phyloP scores from a whole-genome alignment of 2,329 filamentous ascomycete genomes.

The Thielaviopsis cerberus region DNA sequence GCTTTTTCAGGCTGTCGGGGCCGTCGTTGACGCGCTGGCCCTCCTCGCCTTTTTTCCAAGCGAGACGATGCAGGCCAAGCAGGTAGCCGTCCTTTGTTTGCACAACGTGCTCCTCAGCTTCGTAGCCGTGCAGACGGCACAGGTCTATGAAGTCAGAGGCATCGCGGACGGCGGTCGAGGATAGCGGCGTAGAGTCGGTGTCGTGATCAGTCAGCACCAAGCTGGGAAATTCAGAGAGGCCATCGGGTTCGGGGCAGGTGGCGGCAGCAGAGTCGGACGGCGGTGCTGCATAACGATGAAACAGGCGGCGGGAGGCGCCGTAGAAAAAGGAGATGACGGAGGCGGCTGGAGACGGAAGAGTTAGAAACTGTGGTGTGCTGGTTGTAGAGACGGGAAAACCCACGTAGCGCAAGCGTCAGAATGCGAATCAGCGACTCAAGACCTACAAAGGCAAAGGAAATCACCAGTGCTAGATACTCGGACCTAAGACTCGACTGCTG shows the following conservation, averaged over 20 bases:
- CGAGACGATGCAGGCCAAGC: conserved; percentile 72
- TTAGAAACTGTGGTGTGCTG: not conserved
- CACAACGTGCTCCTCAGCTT: conserved; percentile 87
- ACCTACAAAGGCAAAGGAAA: conserved; percentile 65
- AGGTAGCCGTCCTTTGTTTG: conserved; percentile 90
- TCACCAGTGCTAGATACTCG: conserved; percentile 75
- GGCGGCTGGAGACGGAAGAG: conserved; percentile 9
- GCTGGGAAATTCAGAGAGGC: conserved; percentile 17
- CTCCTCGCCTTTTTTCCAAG: conserved; percentile 67
- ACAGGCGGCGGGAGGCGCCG: conserved; percentile 59
- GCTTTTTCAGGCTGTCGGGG: conserved; percentile 50
- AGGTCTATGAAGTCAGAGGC: conserved; percentile 85
- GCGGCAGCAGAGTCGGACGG: not conserved
- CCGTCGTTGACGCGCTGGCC: conserved; percentile 59
- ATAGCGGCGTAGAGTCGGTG: conserved; percentile 35
- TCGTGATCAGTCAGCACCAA: not conserved
- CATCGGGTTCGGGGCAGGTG: conserved; percentile 24
- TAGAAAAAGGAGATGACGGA: conserved; percentile 62
- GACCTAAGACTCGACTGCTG: conserved; percentile 27
- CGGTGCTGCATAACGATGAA: conserved; percentile 38
- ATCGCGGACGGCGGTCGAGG: conserved; percentile 56
- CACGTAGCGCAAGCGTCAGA: conserved; percentile 74
- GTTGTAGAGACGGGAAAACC: conserved; percentile 19
- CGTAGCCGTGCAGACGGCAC: conserved; percentile 80
- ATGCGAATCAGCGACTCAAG: conserved; percentile 70